Base-by-base conservation (phyloP, 345 rosid genomes). In the Hibiscus trionum region DNA sequence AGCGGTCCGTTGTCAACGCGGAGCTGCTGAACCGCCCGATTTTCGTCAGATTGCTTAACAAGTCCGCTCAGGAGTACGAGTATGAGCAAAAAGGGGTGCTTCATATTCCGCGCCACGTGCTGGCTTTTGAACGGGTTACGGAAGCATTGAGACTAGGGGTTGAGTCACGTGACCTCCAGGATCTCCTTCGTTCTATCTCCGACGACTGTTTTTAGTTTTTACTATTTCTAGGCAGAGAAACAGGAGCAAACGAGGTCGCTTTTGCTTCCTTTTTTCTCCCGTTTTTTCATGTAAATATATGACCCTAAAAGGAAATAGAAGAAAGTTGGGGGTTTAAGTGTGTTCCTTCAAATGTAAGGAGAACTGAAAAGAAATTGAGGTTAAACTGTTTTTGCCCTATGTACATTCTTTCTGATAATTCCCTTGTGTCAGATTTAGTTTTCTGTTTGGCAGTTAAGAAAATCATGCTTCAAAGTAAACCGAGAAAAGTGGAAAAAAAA, bases 1-100 rank as follows among this genome's bases (percentile, higher is more conserved):
- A 39, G 44, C 44, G 44, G 44, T 58, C 24, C 61, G 33, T 58
- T 11, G 61, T 58, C 7, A 58, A 12, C 15, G 61, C 61, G 15
- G 61, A 58, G 61, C 21, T 58, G 31, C 16, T 58, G 33, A 58
- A 58, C 83, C 98, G 90, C 33, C 97, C 98, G 68, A 82, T 86
- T 16, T 88, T 94, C 75, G 75, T 86, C 59, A 88, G 84, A 1
- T 82, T 58, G 26, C 11, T 39, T 39, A 39, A 39, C 44, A 39
- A 39, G 44, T 39, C 44, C 2, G 44, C 11, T 39, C 44, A 39
- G 44, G 44, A 39, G 44, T 39, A 39, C 10, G 44, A 10, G 10
- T 39, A 39, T 39, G 44, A 39, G 44, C 44, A 39, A 8, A 39
- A 39, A 39, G 44, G 44, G 9, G 44, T 39, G 9, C 44, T 39